A percentile compares a stretch with the other conserved stretches of the same genome.
Evolutionary conservation across 1,139 yeast genomes (phyloP).

Genomic region (Suhomyces kunorum): DNA sequence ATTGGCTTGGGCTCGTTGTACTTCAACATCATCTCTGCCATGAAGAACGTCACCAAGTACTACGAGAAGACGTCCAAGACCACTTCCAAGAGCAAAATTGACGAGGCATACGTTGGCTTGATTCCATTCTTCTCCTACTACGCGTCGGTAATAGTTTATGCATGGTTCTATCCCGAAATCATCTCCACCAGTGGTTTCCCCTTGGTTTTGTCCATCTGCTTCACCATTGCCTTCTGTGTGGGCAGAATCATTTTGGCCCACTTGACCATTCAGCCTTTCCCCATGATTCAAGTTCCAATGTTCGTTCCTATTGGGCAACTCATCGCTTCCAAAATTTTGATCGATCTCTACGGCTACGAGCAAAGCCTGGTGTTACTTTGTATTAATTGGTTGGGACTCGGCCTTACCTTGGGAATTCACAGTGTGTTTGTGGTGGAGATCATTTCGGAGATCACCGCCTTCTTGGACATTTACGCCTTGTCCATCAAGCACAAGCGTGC

Average conservation of each 20-base stretch:
- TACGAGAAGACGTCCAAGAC: slow-evolving; percentile 36
- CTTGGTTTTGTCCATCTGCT: slow-evolving; percentile 66
- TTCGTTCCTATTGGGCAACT: slow-evolving; percentile 64
- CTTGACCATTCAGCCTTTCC: slow-evolving; percentile 77
- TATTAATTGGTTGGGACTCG: slow-evolving; percentile 72
- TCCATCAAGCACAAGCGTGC: slow-evolving; percentile 78
- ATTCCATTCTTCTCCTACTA: slow-evolving; percentile 73
- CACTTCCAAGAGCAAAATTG: slow-evolving; percentile 28
- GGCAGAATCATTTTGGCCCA: slow-evolving; percentile 91
- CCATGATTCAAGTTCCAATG: slow-evolving; percentile 69
- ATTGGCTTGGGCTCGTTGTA: slow-evolving; percentile 59
- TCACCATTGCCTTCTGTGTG: slow-evolving; percentile 77
- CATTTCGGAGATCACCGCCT: slow-evolving; percentile 77
- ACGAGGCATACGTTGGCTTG: slow-evolving; percentile 60
- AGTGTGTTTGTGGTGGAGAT: slow-evolving; percentile 79
- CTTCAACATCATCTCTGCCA: slow-evolving; percentile 74
- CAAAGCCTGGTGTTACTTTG: slow-evolving; percentile 43
- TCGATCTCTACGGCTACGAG: slow-evolving; percentile 40
- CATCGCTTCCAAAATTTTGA: slow-evolving; percentile 41
- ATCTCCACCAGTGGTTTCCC: slow-evolving; percentile 55
- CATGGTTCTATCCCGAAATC: slow-evolving; percentile 52
- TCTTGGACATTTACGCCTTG: slow-evolving; percentile 82
- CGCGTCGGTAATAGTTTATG: slow-evolving; percentile 49
- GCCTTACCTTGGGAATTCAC: slow-evolving; percentile 74
- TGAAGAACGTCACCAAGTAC: slow-evolving; percentile 62